Evolutionary conservation across 441 rosid genomes (phyloP).

Genomic region (Syzygium malaccense): DNA sequence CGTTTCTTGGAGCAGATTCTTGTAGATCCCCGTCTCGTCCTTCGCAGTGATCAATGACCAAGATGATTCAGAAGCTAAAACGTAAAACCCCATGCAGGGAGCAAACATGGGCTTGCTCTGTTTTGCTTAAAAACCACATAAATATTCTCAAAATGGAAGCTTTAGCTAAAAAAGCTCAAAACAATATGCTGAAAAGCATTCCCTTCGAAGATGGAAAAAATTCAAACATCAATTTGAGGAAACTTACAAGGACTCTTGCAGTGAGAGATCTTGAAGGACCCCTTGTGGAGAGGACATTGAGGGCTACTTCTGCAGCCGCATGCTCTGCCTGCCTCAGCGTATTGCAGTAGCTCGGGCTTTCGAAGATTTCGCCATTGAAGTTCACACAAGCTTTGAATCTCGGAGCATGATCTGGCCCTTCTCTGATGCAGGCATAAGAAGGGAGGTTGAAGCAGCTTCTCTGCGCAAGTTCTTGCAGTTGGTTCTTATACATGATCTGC

Average conservation of each 20-base stretch:
- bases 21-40: slow-evolving; percentile 89
- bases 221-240: neutral
- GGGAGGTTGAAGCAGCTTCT: slow-evolving; percentile 88
- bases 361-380: slow-evolving; percentile 78
- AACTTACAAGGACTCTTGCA: slow-evolving; percentile 65
- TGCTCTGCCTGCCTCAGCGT: slow-evolving; percentile 74
- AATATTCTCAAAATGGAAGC: neutral
- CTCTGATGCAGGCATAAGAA: slow-evolving; percentile 59
- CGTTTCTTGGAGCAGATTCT: slow-evolving; percentile 75
- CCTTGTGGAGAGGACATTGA: neutral
- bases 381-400: slow-evolving; percentile 72
- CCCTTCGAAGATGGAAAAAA: neutral
- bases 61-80: neutral
- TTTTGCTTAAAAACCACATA: neutral
- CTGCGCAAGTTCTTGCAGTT: slow-evolving; percentile 84
- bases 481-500: slow-evolving; percentile 63
- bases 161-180: neutral
- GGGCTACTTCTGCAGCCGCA: slow-evolving; percentile 12
- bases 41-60: slow-evolving; percentile 7
- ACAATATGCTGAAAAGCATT: neutral
- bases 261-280: slow-evolving; percentile 7
- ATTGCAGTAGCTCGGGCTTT: slow-evolving; percentile 46
- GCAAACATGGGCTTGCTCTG: neutral
- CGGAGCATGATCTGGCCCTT: slow-evolving; percentile 94
- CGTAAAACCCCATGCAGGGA: neutral